Conservation (phyloP, 202 grass and related monocot genomes). For the Hordeum pubiflorum region DNA sequence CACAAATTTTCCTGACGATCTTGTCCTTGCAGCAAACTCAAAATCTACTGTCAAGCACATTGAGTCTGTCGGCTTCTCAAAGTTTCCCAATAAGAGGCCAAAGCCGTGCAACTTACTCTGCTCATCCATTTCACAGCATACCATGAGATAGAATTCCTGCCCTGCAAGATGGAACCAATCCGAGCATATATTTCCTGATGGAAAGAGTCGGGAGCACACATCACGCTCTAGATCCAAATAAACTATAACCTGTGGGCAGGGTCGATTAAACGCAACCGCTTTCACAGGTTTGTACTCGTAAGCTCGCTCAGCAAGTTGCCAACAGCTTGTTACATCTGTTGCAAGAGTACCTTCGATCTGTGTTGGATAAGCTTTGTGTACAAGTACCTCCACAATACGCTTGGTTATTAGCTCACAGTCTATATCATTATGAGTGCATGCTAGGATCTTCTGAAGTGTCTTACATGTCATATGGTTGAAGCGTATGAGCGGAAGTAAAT, state of each 20-base stretch:
- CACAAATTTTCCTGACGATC: constrained; percentile 48
- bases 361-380: background rate
- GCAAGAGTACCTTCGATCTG: background rate
- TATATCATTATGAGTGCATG: background rate
- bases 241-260: background rate
- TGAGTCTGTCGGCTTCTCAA: constrained; percentile 25
- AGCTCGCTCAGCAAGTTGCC: background rate
- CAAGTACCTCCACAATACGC: background rate
- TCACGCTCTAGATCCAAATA: background rate
- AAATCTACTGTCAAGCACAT: constrained; percentile 62
- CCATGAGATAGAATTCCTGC: constrained; percentile 17
- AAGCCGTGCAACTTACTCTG: constrained; percentile 61
- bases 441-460: background rate
- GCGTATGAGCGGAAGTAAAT: background rate
- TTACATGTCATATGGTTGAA: background rate
- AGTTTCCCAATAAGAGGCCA: constrained; percentile 61
- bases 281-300: background rate
- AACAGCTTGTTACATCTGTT: background rate
- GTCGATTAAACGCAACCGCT: background rate
- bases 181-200: background rate
- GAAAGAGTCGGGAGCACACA: background rate
- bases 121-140: constrained; percentile 73
- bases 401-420: background rate
- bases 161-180: background rate
- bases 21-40: constrained; percentile 69